Base-by-base conservation (phyloP, 495 filamentous ascomycete species). In the Evernia prunastri region DNA sequence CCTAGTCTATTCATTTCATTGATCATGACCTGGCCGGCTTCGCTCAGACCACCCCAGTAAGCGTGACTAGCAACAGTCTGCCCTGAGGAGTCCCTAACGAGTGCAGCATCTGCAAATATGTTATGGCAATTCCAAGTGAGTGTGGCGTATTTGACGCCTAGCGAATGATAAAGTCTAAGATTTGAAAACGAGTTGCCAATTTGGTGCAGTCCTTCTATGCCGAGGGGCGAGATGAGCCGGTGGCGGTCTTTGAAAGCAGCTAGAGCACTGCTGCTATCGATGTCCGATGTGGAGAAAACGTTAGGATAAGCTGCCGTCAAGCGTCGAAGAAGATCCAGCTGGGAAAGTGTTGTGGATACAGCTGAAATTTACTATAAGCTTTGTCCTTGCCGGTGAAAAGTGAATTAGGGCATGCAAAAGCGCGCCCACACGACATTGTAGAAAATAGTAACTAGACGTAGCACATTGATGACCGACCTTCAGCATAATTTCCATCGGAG, bases 121-220 rank as follows among this genome's bases (percentile, higher is more conserved):
- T 97, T 98, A 72, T 92, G 89, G 77, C 94, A 98, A 76, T 96
- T 96, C 76, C 95, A 92, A 4, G 90, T 96, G 17, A 98, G 75
- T 0, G 93, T 97, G 10, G 88, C 87, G 68, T 97, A 97, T 49
- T 90, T 86, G 11, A 96, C 92, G n/a, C 93, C 94, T 17, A 94
- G 78, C 4, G 79, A 78, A 71, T 92, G 77, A 72, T 85, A 95
- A 11, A 82, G 79, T 5, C 94, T 86, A 25, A 97, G 79, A 59
- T 86, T 89, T 25, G 90, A 81, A 13, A 88, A 74, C 1, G 87
- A 89, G 78, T 96, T 96, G 45, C 91, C 93, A 63, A 98, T 95
- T 67, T 96, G 92, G 72, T 98, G 94, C 1, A 98, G 83, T 6
- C 94, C 94, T 76, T 98, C 94, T 33, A 97, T 89, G 18, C 86